phyloP scores from a whole-genome alignment of 2,329 filamentous ascomycete genomes.

The Daldinia eschscholtzii region DNA sequence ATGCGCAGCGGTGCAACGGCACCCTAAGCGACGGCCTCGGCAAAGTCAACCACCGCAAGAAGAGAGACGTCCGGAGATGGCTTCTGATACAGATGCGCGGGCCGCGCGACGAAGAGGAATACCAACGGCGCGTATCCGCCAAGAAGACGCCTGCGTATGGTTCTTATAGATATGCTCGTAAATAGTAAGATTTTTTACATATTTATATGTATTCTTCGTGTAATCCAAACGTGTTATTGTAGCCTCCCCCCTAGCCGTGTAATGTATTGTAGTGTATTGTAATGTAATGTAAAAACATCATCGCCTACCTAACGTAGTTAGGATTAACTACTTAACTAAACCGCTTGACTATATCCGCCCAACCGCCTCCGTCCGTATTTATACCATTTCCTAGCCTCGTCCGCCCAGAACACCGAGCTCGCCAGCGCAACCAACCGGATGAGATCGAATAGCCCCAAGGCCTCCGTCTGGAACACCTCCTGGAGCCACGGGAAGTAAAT shows the following conservation, averaged over 20 bases:
- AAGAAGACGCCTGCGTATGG: background rate
- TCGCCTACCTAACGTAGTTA: background rate
- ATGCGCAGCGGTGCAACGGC: background rate
- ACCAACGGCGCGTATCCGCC: background rate
- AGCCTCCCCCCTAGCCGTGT: too few relatives aligned
- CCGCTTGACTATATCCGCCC: slow-evolving; percentile 74
- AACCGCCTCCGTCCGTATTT: slow-evolving; percentile 69
- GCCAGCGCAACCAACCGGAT: slow-evolving; percentile 79
- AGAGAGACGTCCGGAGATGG: slow-evolving; percentile 4
- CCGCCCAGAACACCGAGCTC: slow-evolving; percentile 94
- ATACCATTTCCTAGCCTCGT: slow-evolving; percentile 88
- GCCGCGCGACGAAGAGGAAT: background rate
- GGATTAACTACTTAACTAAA: slow-evolving; percentile 57
- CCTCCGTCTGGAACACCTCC: slow-evolving; percentile 95
- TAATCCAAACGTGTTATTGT: slow-evolving; percentile 22
- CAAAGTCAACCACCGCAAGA: background rate
- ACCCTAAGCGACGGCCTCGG: slow-evolving; percentile 31
- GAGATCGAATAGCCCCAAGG: slow-evolving; percentile 79
- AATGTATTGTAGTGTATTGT: background rate
- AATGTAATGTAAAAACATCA: background rate
- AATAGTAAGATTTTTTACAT: slow-evolving; percentile 5
- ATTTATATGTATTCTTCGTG: slow-evolving; percentile 27
- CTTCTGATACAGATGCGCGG: background rate
- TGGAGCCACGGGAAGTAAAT: slow-evolving; percentile 96
- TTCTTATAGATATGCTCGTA: slow-evolving; percentile 1